phyloP scores from a whole-genome alignment of 2,329 filamentous ascomycete species.

The Akanthomyces dipterigenus region DNA sequence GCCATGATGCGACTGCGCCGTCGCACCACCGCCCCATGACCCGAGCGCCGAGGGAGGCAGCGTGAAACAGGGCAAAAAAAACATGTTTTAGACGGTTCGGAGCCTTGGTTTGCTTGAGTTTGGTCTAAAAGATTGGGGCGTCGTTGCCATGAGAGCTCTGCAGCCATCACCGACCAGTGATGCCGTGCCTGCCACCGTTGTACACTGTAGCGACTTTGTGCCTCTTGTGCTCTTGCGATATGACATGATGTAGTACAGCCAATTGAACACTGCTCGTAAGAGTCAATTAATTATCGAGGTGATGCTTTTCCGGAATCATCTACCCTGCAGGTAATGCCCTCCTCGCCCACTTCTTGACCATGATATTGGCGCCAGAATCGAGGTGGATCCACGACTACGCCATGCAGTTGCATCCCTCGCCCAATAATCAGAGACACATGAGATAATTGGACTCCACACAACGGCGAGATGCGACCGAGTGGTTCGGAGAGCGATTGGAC shows the following conservation, averaged over 20 bases:
- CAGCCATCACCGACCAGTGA: background rate
- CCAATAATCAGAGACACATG: slow-evolving; percentile 9
- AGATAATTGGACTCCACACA: slow-evolving; percentile 6
- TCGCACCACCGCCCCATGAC: slow-evolving; percentile 12
- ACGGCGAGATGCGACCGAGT: background rate
- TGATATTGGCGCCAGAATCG: background rate
- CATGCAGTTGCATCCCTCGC: background rate
- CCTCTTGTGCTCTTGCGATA: no score
- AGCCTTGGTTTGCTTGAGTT: background rate
- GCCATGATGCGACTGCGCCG: background rate
- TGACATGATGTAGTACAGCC: no score
- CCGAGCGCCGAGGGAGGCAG: slow-evolving; percentile 10
- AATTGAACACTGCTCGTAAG: no score
- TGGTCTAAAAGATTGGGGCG: background rate
- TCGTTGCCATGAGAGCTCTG: background rate
- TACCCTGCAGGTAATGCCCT: background rate
- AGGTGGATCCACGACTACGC: background rate
- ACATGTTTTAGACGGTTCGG: slow-evolving; percentile 2
- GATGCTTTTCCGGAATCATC: background rate
- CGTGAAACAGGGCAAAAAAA: slow-evolving; percentile 8
- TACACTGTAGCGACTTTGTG: background rate
- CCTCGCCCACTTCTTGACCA: background rate
- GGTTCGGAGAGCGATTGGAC: background rate
- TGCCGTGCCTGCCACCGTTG: no score
- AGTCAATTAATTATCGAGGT: background rate